Evolutionary conservation across 257 asterid species (phyloP), one percentile per base, ranked within the genome.

Genomic region (Voacanga thouarsii): DNA sequence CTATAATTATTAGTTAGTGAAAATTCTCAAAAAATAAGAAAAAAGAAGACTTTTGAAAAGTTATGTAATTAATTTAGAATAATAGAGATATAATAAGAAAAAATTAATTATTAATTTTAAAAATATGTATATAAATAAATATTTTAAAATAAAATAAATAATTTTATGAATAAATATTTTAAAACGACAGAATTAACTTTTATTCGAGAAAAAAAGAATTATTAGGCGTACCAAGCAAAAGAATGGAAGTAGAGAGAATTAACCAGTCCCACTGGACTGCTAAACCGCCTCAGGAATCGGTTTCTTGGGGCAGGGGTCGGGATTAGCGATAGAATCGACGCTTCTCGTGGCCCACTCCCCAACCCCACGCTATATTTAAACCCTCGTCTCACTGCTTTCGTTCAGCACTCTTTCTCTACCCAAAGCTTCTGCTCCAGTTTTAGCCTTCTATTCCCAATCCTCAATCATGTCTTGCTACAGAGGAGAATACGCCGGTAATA

Each of bases 401-500:
- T 12, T 45, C 9, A 5, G 19, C 66, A 74, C 70, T 60, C 53
- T 3, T 26, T 7, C 30, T 80, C 71, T 30, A 61, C 64, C 79
- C 14, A 30, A 30, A 4, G 5, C 21, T 53, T 16, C 51, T 45
- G 24, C 59, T 3, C 28, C 28, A 14, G 11, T 23, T 8, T 43
- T 12, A 28, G 41, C 66, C 43, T 82, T 75, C 64, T 81, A 41
- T 39, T 74, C 12, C 68, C 49, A 49, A 18, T 18, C 63, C 24
- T 8, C 37, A 65, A 80, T 39, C 83, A 94, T 94, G 97, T 85
- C 98, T 82, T 83, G 89, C 89, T 92, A 85, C 97, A 86, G 80
- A 67, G 97, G 98, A 66, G 90, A 94, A 78, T 94, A 92, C 85
- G 87, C 98, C 30, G 98, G 98, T 94, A 85, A 75, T 0, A 14